Base-by-base conservation (phyloP, 2,329 filamentous ascomycete species). In the Zymoseptoria crescenta region DNA sequence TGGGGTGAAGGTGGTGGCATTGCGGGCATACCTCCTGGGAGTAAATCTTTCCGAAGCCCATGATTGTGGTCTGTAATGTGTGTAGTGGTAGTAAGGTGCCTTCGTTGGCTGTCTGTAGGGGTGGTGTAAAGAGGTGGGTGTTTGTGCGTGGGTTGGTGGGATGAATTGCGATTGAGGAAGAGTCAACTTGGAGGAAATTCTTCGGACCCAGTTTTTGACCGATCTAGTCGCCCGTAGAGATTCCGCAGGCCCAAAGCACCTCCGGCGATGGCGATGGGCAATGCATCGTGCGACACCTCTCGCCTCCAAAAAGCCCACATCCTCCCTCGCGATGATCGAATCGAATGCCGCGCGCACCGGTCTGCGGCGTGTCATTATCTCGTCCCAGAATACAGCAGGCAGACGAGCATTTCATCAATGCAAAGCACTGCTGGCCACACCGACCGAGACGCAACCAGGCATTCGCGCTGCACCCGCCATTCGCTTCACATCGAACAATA, bases 21-120 rank as follows among this genome's bases (percentile, higher is more conserved):
- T 24, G 58, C 50, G 55, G 45, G 58, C 81, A 70, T 87, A 96
- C 93, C 80, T 84, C 76, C 78, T 84, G 85, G 76, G 88, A 89
- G 86, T 94, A 97, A 74, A 99, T 86, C 83, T 96, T 99, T 81
- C 94, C 94, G 85, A 99, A 97, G 76, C 69, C 64, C 70, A 72
- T 74, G 59, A 51, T 69, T 65, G 58, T 51, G 61, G 55, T 61
- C 49, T 50, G 41, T 58, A 57, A 55, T 20, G 51, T 64, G 55
- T 61, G 52, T 53, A 49, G 21, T 59, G 56, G 27, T 58, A 27
- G 27, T 24, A 27, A 62, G 59, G 62, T 67, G 69, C 69, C 69
- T 70, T 70, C 69, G 65, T 70, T 65, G 69, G 69, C 69, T 63
- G 57, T 61, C 49, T 54, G 56, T 60, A 55, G 19, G 52, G 28